Conservation (phyloP, 257 asterid genomes). For the Petrea volubilis region DNA sequence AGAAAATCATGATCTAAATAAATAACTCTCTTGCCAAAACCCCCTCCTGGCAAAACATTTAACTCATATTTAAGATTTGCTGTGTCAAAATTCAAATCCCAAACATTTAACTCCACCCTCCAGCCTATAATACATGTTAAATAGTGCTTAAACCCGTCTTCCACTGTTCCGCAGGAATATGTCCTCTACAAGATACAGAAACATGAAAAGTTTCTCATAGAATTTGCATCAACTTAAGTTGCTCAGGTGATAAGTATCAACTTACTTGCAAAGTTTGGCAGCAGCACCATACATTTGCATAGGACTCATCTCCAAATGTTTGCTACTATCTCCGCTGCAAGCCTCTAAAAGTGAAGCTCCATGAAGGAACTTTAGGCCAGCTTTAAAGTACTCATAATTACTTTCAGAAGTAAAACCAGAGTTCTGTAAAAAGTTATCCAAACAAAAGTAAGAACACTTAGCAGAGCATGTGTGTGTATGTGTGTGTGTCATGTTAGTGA, state of each 20-base stretch:
- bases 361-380: slow-evolving; percentile 77
- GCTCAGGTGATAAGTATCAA: slow-evolving; percentile 17
- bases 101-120: not conserved
- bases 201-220: not conserved
- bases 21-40: not conserved
- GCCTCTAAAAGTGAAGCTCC: slow-evolving; percentile 85
- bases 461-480: slow-evolving; percentile 3
- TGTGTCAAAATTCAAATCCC: not conserved
- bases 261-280: slow-evolving; percentile 89
- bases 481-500: not conserved
- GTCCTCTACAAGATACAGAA: slow-evolving; percentile 10
- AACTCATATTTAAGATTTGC: not conserved
- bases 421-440: slow-evolving; percentile 45
- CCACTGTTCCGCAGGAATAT: slow-evolving; percentile 7
- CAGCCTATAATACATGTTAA: slow-evolving; percentile 5
- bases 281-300: slow-evolving; percentile 63
- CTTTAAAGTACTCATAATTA: slow-evolving; percentile 74
- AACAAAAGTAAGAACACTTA: slow-evolving; percentile 18
- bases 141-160: not conserved
- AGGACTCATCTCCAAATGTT: slow-evolving; percentile 58
- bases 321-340: slow-evolving; percentile 48
- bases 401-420: slow-evolving; percentile 78
- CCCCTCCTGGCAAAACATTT: not conserved
- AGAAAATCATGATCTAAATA: not conserved
- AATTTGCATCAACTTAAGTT: slow-evolving; percentile 13